Evolutionary conservation across 371 early-diverging fungal genomes (phyloP).

Genomic region (Dichotomocladium elegans): DNA sequence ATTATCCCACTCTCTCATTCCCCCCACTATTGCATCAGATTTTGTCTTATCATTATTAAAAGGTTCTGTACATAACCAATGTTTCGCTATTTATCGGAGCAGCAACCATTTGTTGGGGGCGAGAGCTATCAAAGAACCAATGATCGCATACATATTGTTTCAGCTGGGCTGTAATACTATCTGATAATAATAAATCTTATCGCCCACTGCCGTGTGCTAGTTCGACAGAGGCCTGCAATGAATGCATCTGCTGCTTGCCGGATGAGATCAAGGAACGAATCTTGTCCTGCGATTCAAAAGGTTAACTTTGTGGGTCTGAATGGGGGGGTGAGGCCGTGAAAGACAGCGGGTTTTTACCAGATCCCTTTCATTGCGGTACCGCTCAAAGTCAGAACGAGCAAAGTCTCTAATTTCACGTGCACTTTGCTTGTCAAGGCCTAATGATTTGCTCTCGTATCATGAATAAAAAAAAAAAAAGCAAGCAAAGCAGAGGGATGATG

Average conservation of each 20-base stretch:
- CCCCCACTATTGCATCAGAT: too few species aligned
- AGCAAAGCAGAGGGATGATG: too few species aligned
- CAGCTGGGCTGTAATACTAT: too few species aligned
- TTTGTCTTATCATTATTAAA: not conserved
- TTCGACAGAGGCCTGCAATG: constrained; percentile 45
- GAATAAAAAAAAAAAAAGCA: not conserved
- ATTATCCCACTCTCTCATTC: not conserved
- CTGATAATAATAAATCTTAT: too few species aligned
- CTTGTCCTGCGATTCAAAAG: constrained; percentile 39
- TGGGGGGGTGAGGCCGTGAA: too few species aligned
- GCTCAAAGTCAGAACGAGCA: constrained; percentile 64
- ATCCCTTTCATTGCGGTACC: constrained; percentile 50
- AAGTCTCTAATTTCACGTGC: constrained; percentile 52
- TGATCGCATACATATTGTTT: too few species aligned
- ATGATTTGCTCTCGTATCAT: not conserved
- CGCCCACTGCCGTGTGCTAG: constrained; percentile 26
- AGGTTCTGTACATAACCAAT: not conserved
- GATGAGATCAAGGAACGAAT: constrained; percentile 51
- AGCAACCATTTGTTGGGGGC: too few species aligned
- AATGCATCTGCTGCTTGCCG: constrained; percentile 61
- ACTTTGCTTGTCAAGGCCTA: constrained; percentile 44
- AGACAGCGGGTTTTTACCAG: constrained; percentile 51
- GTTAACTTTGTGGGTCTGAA: too few species aligned
- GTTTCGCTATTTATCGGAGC: too few species aligned
- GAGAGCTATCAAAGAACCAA: too few species aligned